Evolutionary conservation across 345 rosid species (phyloP).

Genomic region (Eutrema japonicum): DNA sequence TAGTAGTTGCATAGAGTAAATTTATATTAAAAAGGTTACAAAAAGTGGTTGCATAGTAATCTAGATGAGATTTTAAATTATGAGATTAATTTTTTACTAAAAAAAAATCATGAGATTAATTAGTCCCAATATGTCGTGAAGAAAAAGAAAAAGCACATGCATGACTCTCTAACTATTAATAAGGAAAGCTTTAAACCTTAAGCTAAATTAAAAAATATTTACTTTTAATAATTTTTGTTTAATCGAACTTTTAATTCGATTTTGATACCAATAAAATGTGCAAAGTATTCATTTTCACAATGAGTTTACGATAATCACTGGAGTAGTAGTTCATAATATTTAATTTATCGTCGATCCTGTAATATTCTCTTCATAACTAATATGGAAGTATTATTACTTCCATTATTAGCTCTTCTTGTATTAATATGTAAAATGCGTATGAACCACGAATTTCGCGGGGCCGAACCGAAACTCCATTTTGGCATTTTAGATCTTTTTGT

Average conservation of each 20-base stretch:
- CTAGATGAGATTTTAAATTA: neutral
- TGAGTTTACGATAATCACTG: neutral
- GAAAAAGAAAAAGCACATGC: neutral
- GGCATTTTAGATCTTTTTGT: neutral
- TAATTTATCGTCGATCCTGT: neutral
- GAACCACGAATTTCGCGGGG: constrained; percentile 31
- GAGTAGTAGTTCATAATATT: neutral
- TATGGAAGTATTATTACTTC: neutral
- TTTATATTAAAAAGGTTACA: too few species aligned
- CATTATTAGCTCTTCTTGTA: constrained; percentile 8
- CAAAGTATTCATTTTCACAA: neutral
- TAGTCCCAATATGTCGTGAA: neutral
- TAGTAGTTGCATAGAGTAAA: neutral
- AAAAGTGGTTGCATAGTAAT: neutral
- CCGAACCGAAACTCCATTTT: neutral
- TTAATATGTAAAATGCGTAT: neutral
- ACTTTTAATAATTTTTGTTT: too few species aligned
- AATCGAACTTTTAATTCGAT: neutral
- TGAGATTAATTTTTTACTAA: neutral
- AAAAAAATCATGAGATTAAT: too few species aligned
- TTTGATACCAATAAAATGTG: neutral
- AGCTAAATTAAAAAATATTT: too few species aligned
- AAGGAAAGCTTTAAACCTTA: neutral
- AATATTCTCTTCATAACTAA: neutral
- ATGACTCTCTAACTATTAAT: neutral